Percentiles rank a stretch among this genome's conserved stretches.
Conservation (phyloP, 1,139 yeast species). For the Suhomyces ambrosiae region DNA sequence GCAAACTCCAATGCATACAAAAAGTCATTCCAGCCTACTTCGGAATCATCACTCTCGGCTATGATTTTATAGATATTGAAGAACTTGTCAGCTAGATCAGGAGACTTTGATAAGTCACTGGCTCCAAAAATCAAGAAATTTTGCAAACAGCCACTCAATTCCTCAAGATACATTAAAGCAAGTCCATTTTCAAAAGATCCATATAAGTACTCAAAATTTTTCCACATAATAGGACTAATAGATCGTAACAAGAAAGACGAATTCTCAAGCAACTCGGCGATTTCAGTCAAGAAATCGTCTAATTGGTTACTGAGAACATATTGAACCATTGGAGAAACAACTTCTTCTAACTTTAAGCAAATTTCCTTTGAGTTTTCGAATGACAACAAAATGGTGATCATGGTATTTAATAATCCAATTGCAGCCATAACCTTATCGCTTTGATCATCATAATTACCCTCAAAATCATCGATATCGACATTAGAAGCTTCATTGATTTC, state of each 20-base stretch:
- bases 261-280: conserved; percentile 83
- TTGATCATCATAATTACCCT: conserved; percentile 47
- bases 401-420: conserved; percentile 80
- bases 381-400: conserved; percentile 82
- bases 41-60: conserved; percentile 31
- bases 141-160: conserved; percentile 71
- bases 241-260: conserved; percentile 73
- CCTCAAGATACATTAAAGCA: conserved; percentile 69
- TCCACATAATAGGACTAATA: conserved; percentile 80
- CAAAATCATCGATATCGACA: conserved; percentile 43
- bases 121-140: conserved; percentile 78
- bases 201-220: conserved; percentile 58
- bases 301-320: conserved; percentile 63
- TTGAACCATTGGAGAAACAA: conserved; percentile 72
- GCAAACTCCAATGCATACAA: conserved; percentile 54
- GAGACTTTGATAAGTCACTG: conserved; percentile 42
- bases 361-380: conserved; percentile 80
- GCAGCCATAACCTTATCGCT: conserved; percentile 89
- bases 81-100: conserved; percentile 25
- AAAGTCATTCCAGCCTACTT: conserved; percentile 52
- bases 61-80: conserved; percentile 40
- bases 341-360: conserved; percentile 66
- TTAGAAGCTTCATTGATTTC: conserved; percentile 68
- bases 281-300: conserved; percentile 81
- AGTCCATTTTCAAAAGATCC: conserved; percentile 57